Percentiles rank a stretch among this genome's conserved stretches.
Evolutionary conservation across 345 rosid genomes (phyloP).

Genomic region (Sonneratia caseolaris): DNA sequence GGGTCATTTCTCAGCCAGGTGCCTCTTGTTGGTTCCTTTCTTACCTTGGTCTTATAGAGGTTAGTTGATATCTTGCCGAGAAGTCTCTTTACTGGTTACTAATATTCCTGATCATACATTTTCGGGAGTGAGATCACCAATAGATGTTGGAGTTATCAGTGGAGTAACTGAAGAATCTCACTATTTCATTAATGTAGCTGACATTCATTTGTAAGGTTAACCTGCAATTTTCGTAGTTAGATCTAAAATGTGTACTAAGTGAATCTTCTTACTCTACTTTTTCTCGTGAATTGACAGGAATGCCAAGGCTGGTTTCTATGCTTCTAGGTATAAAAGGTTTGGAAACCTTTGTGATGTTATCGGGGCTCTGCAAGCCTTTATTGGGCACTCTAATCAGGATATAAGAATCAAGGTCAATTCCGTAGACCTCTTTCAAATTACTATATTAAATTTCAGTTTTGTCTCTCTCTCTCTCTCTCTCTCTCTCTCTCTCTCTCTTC

Average conservation of each 20-base stretch:
- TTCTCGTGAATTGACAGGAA: constrained; percentile 48
- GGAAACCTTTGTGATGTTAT: constrained; percentile 81
- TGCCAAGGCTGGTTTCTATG: constrained; percentile 92
- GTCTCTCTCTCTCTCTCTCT: no score
- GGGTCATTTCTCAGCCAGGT: constrained; percentile 34
- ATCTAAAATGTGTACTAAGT: constrained; percentile 3
- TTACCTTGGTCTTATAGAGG: not conserved
- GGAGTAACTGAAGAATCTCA: constrained; percentile 48
- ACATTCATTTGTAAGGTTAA: constrained; percentile 79
- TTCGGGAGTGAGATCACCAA: constrained; percentile 55
- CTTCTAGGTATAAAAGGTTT: constrained; percentile 81
- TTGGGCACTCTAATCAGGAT: constrained; percentile 69
- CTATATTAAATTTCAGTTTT: not conserved
- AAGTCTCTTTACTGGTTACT: not conserved
- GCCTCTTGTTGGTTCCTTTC: not conserved
- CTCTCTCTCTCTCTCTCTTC: not conserved
- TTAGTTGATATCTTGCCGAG: not conserved
- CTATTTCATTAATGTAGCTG: constrained; percentile 90
- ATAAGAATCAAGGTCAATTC: constrained; percentile 59
- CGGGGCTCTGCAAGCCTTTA: constrained; percentile 82
- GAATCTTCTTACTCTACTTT: not conserved
- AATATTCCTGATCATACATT: constrained; percentile 8
- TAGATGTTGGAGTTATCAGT: constrained; percentile 68
- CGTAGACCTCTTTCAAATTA: not conserved
- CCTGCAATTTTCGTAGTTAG: constrained; percentile 11